Percentiles rank a stretch among this genome's conserved stretches.
phyloP scores from a whole-genome alignment of 805 yeast species.

The Pachysolen tannophilus region DNA sequence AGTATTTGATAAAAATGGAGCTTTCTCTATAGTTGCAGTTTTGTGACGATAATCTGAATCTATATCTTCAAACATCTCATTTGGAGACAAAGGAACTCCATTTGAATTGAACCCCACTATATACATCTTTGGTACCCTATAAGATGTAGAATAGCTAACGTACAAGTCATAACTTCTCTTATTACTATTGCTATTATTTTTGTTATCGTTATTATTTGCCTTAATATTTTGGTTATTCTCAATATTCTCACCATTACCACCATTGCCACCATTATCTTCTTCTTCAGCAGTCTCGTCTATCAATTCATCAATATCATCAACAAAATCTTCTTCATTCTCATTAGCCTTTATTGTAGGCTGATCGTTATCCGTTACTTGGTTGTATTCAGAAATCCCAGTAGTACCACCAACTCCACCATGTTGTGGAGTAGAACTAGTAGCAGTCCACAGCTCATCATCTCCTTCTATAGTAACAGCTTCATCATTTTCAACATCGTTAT shows the following conservation, averaged over 20 bases:
- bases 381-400: not conserved
- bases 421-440: constrained; percentile 20
- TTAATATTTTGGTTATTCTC: constrained; percentile 21
- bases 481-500: constrained; percentile 27
- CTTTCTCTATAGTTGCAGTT: constrained; percentile 91
- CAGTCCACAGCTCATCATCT: constrained; percentile 58
- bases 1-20: constrained; percentile 73
- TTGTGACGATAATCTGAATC: constrained; percentile 87
- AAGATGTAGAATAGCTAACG: constrained; percentile 89
- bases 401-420: constrained; percentile 15
- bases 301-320: constrained; percentile 32
- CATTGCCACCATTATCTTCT: constrained; percentile 36
- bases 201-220: too few species aligned
- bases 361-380: constrained; percentile 13
- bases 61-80: constrained; percentile 92
- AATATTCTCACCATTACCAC: constrained; percentile 25
- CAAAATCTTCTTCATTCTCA: constrained; percentile 26
- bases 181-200: too few species aligned
- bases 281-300: constrained; percentile 26
- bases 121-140: constrained; percentile 92
- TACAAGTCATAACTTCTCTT: constrained; percentile 79
- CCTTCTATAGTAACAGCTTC: constrained; percentile 23
- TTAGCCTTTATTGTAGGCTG: constrained; percentile 13
- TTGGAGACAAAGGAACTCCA: constrained; percentile 82
- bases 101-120: constrained; percentile 77